Evolutionary conservation across 1,284 basidiomycete species (phyloP), one percentile per base, ranked within the genome.

Genomic region (Golubevia sp.): DNA sequence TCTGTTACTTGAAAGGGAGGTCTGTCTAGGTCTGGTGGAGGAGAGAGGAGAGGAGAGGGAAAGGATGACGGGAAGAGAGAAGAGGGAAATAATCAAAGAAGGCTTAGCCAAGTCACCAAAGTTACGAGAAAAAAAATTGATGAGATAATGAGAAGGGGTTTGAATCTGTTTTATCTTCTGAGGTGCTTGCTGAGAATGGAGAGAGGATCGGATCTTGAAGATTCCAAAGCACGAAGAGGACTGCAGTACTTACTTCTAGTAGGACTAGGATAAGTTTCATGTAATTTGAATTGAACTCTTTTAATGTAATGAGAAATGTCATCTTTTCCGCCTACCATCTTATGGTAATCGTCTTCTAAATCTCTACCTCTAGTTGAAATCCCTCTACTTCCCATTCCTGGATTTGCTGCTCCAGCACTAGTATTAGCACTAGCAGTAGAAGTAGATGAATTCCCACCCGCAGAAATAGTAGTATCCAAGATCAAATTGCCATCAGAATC

Each of bases 251-350:
- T 77, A 95, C 95, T 92, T 85, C 96, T 87, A 49, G 90, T 91
- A 0, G 94, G 93, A 79, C 91, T 94, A 0, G 93, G 84, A 85
- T 97, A 99, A 0, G 96, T 97, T 71, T 99, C 97, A 85, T 99
- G 97, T 56, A 99, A 86, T 84, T 95, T 96, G 88, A 99, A 98
- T 15, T 93, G 93, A 57, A 99, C 96, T 55, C 94, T 89, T 84
- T 96, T 97, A 62, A 83, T 76, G 52, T 76, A 82, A 68, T 83
- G 76, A 0, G 77, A 76, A 30, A 83, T 69, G 56, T 83, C 80
- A 60, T 83, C 80, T 53, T 77, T 80, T 58, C 76, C 77, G 23
- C 80, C 80, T 25, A 80, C 74, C 60, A 78, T 74, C 56, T 72
- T 74, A 61, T 83, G 80, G 50, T 75, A 71, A 62, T 83, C 80